These are phyloP conservation scores for Globisporangium takayamanum DNA, from an alignment of 352 stramenopile species.

Conservation along the genomic window DNA sequence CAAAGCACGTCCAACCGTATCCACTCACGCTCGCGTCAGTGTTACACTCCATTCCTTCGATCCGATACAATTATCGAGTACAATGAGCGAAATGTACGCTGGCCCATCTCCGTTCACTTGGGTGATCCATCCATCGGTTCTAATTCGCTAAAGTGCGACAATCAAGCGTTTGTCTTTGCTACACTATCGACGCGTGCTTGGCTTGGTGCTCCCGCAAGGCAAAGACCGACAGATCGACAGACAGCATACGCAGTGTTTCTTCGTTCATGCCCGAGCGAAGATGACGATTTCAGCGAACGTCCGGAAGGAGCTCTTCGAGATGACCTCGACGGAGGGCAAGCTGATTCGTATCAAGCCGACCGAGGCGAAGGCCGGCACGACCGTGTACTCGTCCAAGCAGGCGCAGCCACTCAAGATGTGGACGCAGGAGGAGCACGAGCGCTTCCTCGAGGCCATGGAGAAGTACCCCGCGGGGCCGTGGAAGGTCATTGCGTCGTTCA, in stretches of 20 bases:
- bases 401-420: constrained; percentile 82
- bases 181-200: too few species aligned
- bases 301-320: constrained; percentile 82
- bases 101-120: too few species aligned
- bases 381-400: constrained; percentile 81
- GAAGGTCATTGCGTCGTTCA: constrained; percentile 78
- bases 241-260: constrained; percentile 3
- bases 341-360: constrained; percentile 83
- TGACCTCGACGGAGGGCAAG: constrained; percentile 67
- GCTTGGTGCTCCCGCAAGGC: too few species aligned
- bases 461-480: constrained; percentile 78
- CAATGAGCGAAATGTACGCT: too few species aligned
- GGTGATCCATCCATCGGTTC: too few species aligned
- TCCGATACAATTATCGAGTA: too few species aligned
- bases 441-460: constrained; percentile 82
- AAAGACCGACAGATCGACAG: too few species aligned
- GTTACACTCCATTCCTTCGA: too few species aligned
- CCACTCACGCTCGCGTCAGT: too few species aligned
- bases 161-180: too few species aligned
- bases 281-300: constrained; percentile 86
- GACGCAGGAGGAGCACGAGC: constrained; percentile 82
- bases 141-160: too few species aligned
- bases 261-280: constrained; percentile 22
- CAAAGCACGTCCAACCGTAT: too few species aligned
- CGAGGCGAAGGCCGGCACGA: constrained; percentile 77